These are phyloP conservation scores for Scheffersomyces titani DNA, from an alignment of 1,139 yeast species.

Conservation along the genomic window DNA sequence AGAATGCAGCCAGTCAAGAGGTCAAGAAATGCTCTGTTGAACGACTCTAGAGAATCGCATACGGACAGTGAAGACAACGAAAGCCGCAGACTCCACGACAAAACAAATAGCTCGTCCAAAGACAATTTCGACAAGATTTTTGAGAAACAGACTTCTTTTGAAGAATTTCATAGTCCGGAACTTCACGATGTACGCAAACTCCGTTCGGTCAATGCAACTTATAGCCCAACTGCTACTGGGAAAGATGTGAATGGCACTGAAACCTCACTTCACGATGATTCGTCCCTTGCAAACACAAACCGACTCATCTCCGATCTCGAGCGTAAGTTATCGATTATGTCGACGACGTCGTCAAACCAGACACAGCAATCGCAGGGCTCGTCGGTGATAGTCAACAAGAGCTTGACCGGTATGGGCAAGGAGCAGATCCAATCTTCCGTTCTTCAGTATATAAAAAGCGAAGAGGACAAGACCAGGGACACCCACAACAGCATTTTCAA, in stretches of 20 bases:
- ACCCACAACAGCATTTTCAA: constrained; percentile 24
- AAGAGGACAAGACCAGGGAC: constrained; percentile 10
- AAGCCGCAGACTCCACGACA: not conserved
- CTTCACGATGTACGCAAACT: not conserved
- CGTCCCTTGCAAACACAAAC: constrained; percentile 24
- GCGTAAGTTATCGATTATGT: constrained; percentile 30
- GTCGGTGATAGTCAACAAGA: constrained; percentile 34
- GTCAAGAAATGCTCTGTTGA: not conserved
- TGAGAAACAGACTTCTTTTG: not conserved
- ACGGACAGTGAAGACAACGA: not conserved
- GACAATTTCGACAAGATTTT: not conserved
- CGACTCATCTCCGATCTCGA: constrained; percentile 30
- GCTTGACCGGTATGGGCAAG: constrained; percentile 30
- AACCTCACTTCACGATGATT: not conserved
- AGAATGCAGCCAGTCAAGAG: not conserved
- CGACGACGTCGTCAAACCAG: constrained; percentile 27
- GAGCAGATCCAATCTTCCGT: constrained; percentile 33
- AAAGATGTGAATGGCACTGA: not conserved
- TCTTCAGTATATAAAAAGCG: constrained; percentile 28
- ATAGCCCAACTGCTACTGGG: not conserved
- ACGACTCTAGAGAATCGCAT: not conserved
- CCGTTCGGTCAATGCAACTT: not conserved
- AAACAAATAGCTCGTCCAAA: not conserved
- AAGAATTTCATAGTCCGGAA: not conserved
- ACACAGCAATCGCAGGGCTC: constrained; percentile 25